Percentiles rank a stretch among this genome's conserved stretches.
Conservation (phyloP, 768 basidiomycete species). For the Lactarius hengduanensis region DNA sequence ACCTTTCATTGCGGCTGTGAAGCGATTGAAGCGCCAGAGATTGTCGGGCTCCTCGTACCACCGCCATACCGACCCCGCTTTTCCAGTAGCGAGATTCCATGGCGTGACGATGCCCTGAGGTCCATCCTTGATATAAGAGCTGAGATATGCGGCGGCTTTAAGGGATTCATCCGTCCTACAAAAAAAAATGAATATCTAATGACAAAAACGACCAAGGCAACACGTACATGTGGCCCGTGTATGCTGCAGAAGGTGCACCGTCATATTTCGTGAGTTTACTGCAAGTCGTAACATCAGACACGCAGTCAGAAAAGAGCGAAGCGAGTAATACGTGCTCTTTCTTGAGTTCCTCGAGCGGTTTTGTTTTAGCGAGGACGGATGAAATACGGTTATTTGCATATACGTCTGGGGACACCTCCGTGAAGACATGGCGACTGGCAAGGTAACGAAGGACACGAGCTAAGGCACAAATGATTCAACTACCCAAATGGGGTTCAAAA, state of each 20-base stretch:
- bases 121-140: not conserved
- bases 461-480: conserved; percentile 19
- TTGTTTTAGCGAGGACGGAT: conserved; percentile 37
- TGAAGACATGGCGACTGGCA: conserved; percentile 41
- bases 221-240: conserved; percentile 29
- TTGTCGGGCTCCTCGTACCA: conserved; percentile 18
- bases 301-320: not conserved
- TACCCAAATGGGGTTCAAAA: not conserved
- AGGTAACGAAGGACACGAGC: conserved; percentile 42
- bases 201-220: not conserved
- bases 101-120: not conserved
- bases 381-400: conserved; percentile 44
- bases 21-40: conserved; percentile 13
- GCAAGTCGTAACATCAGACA: not conserved
- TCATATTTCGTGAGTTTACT: conserved; percentile 21
- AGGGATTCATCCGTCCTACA: conserved; percentile 22
- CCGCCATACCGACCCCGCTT: not conserved
- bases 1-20: conserved; percentile 12
- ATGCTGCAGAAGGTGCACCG: conserved; percentile 29
- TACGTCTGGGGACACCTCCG: conserved; percentile 39
- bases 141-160: conserved; percentile 7
- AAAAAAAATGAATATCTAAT: not conserved
- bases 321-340: not conserved
- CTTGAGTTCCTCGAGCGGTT: conserved; percentile 29
- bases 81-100: conserved; percentile 10